Conservation (phyloP, 495 filamentous ascomycete genomes). For the Talaromyces liani region DNA sequence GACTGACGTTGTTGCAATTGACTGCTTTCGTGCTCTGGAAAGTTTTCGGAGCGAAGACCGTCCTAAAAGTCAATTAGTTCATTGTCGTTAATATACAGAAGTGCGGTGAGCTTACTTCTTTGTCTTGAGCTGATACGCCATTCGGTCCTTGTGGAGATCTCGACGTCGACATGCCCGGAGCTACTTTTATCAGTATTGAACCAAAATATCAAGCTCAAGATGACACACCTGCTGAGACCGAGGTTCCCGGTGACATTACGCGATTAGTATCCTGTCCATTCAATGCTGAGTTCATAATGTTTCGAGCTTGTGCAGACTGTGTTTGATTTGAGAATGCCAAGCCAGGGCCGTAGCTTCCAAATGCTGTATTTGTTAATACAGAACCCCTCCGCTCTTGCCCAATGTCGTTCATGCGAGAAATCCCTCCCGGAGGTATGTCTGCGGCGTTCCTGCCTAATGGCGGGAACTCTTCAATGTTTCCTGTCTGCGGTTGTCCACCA, state of each 20-base stretch:
- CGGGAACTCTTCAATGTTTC: slow-evolving; percentile 76
- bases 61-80: slow-evolving; percentile 19
- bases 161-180: slow-evolving; percentile 30
- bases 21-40: slow-evolving; percentile 22
- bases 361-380: slow-evolving; percentile 59
- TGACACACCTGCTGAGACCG: slow-evolving; percentile 15
- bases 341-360: slow-evolving; percentile 47
- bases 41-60: slow-evolving; percentile 14
- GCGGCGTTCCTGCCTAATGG: slow-evolving; percentile 65
- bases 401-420: slow-evolving; percentile 38
- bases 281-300: slow-evolving; percentile 19
- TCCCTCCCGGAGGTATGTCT: slow-evolving; percentile 22
- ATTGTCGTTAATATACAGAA: slow-evolving; percentile 13
- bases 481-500: slow-evolving; percentile 55
- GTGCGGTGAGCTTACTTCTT: slow-evolving; percentile 29
- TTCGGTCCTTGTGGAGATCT: slow-evolving; percentile 37
- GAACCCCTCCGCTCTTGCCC: slow-evolving; percentile 57
- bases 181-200: neutral
- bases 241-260: slow-evolving; percentile 23
- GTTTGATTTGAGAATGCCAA: slow-evolving; percentile 33
- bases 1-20: slow-evolving; percentile 30
- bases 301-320: slow-evolving; percentile 23
- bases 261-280: slow-evolving; percentile 23
- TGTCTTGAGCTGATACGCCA: slow-evolving; percentile 34
- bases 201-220: neutral